Percentiles rank a stretch among this genome's conserved stretches.
Conservation (phyloP, 2,329 filamentous ascomycete genomes). For the Stagonosporopsis chrysanthemi region DNA sequence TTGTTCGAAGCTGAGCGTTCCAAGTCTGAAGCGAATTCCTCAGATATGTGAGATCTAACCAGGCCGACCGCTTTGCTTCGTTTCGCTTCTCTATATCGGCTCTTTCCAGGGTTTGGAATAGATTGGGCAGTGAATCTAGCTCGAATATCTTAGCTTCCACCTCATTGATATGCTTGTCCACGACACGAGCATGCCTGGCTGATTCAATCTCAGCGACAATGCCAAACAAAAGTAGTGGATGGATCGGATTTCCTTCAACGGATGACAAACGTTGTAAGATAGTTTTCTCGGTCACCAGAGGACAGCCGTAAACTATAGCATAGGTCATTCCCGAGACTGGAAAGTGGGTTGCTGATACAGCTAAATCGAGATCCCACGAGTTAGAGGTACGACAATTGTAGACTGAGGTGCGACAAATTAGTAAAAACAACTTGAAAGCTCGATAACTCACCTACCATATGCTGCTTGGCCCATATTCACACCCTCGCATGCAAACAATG, state of each 20-base stretch:
- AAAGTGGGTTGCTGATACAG: too few relatives aligned
- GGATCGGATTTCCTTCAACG: slow-evolving; percentile 15
- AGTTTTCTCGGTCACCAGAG: slow-evolving; percentile 9
- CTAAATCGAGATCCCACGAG: too few relatives aligned
- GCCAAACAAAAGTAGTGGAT: slow-evolving; percentile 26
- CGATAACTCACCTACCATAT: too few relatives aligned
- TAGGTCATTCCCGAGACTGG: too few relatives aligned
- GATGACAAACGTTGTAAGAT: slow-evolving; percentile 19
- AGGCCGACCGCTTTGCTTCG: slow-evolving; percentile 22
- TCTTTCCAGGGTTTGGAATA: background rate
- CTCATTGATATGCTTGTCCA: slow-evolving; percentile 22
- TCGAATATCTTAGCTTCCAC: slow-evolving; percentile 26
- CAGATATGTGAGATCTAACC: slow-evolving; percentile 29
- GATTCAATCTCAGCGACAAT: slow-evolving; percentile 28
- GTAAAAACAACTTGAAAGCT: too few relatives aligned
- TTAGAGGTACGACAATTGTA: too few relatives aligned
- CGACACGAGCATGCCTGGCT: slow-evolving; percentile 16
- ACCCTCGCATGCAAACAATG: too few relatives aligned
- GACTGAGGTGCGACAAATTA: too few relatives aligned
- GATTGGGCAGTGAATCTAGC: slow-evolving; percentile 11
- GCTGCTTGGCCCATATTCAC: too few relatives aligned
- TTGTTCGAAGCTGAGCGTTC: slow-evolving; percentile 26
- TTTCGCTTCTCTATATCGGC: slow-evolving; percentile 15
- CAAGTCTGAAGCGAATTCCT: slow-evolving; percentile 25
- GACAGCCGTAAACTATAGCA: slow-evolving; percentile 26